Evolutionary conservation across 139 green algal genomes (phyloP), one percentile per base, ranked within the genome.

Genomic region (Trebouxia sp.): DNA sequence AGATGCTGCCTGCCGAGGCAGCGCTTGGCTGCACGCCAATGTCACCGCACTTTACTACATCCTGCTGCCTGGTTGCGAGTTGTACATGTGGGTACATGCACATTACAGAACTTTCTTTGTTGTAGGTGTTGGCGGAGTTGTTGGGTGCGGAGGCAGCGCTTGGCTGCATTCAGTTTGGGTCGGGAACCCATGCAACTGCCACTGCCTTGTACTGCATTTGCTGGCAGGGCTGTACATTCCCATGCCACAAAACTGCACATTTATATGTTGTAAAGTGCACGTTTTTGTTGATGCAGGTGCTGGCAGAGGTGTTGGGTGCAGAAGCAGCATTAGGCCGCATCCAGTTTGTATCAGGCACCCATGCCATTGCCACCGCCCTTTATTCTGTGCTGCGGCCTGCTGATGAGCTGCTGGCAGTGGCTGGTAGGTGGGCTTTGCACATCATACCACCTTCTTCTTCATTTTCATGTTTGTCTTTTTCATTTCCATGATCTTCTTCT

Each of bases 311-410:
- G 22, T 94, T 98, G 89, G 96, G 93, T 5, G 91, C 95, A 0
- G 95, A 98, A 82, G 87, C 92, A 26, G 96, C 96, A 7, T 80
- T 95, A 24, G 92, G 97, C 80, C 90, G 96, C 38, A 89, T 93
- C 37, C 93, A 97, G 78, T 96, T 95, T 78, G 87, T 98, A 48
- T 96, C 89, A 28, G 95, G 95, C 37, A 98, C 95, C 0, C 96
- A 98, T 80, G 95, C 96, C 56, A 98, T 98, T 56, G 87, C 94
- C 28, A 81, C 74, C 6, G 96, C 89, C 12, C 87, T 99, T 42
- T 98, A 90, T 81, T 90, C 87, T 14, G 91, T 89, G 75, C 87
- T 99, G 75, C 84, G 95, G 50, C 95, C 94, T 3, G 95, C 92
- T 0, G 91, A 98, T 79, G 92, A 97, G 88, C 89, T 98, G 78